Conservation (phyloP, 2,329 filamentous ascomycete species). For the Nothophaeocryptopus gaeumannii region DNA sequence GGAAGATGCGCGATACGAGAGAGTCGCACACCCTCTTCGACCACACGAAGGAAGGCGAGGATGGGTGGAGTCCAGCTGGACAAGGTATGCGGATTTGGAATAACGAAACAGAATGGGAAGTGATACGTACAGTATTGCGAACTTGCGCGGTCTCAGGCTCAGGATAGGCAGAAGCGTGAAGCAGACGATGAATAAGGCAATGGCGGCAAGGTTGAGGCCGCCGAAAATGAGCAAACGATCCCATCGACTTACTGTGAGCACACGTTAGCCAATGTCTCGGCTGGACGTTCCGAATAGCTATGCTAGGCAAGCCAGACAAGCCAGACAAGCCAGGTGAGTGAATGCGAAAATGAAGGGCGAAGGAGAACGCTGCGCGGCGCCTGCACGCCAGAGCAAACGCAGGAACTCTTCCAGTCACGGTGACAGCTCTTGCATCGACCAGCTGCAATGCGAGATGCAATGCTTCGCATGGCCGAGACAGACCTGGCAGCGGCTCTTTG, state of each 20-base stretch:
- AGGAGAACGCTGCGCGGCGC: conserved; percentile 19
- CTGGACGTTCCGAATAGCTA: conserved; percentile 22
- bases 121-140: conserved; percentile 87
- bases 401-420: conserved; percentile 29
- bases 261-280: conserved; percentile 35
- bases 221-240: conserved; percentile 90
- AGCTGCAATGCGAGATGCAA: conserved; percentile 17
- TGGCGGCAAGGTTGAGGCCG: conserved; percentile 82
- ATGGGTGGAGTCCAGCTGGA: conserved; percentile 12
- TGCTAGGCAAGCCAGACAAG: conserved; percentile 5
- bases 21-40: conserved; percentile 25
- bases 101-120: conserved; percentile 10
- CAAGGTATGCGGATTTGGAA: conserved; percentile 15
- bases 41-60: conserved; percentile 8
- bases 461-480: conserved; percentile 25
- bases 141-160: conserved; percentile 80
- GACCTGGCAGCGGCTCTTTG: conserved; percentile 22
- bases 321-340: conserved; percentile 14
- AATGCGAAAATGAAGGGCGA: conserved; percentile 8
- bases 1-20: conserved; percentile 18
- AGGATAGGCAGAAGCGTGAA: conserved; percentile 87
- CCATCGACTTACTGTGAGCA: conserved; percentile 82
- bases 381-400: conserved; percentile 26
- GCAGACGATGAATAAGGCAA: conserved; percentile 89
- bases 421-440: conserved; percentile 16